Evolutionary conservation across 2,329 filamentous ascomycete genomes (phyloP).

Genomic region (Scorias spongiosa): DNA sequence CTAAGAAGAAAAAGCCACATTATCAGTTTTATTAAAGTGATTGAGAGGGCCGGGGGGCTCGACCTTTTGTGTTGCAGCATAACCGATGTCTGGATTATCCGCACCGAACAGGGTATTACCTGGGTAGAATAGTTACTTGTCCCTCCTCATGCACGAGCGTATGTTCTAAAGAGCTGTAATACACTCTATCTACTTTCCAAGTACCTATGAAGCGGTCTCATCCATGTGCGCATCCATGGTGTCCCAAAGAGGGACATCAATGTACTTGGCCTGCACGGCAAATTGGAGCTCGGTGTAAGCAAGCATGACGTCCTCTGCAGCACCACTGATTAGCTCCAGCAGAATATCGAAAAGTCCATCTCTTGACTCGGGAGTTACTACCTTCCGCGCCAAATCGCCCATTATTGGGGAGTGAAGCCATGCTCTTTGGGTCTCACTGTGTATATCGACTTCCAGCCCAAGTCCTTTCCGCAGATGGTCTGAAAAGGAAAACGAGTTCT

Average conservation of each 20-base stretch:
- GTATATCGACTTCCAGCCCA: not conserved
- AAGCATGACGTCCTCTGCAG: not conserved
- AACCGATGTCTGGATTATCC: no score
- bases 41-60: no score
- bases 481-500: not conserved
- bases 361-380: not conserved
- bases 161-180: not conserved
- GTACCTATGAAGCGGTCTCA: not conserved
- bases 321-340: not conserved
- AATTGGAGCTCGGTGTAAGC: not conserved
- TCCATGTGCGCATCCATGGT: not conserved
- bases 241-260: not conserved
- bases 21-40: no score
- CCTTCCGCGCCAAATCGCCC: not conserved
- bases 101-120: no score
- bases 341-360: not conserved
- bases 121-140: no score
- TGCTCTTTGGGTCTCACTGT: not conserved
- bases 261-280: not conserved
- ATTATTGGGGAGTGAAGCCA: not conserved
- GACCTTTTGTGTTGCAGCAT: no score
- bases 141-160: no score
- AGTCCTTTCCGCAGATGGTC: not conserved
- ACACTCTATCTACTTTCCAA: not conserved
- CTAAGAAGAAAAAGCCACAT: no score